Evolutionary conservation across 495 filamentous ascomycete genomes (phyloP).

Genomic region (Aspergillus avenaceus): DNA sequence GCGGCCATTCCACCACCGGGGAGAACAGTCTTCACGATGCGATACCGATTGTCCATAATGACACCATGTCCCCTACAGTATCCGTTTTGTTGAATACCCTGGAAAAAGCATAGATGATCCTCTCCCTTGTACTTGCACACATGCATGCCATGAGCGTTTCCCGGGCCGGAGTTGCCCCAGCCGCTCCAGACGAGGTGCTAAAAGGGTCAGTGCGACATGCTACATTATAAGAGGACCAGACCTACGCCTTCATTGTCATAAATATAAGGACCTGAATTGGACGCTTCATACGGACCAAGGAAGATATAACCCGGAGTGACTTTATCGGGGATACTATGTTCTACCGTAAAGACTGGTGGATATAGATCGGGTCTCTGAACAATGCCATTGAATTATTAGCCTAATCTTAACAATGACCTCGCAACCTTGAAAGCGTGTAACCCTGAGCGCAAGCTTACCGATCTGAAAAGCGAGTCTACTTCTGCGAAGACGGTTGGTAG

Average conservation of each 20-base stretch:
- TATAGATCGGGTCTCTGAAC: constrained; percentile 41
- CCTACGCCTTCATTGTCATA: constrained; percentile 43
- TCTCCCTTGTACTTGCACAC: constrained; percentile 44
- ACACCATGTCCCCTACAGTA: constrained; percentile 51
- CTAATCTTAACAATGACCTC: not conserved
- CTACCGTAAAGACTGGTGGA: constrained; percentile 29
- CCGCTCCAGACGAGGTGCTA: constrained; percentile 47
- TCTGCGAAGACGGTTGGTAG: constrained; percentile 7
- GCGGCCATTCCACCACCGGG: constrained; percentile 44
- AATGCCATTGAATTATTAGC: constrained; percentile 7
- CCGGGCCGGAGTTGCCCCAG: constrained; percentile 38
- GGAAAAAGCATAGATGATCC: constrained; percentile 51
- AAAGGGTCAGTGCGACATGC: not conserved
- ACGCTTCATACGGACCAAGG: constrained; percentile 36
- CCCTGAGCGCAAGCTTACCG: constrained; percentile 6
- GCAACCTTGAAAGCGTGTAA: too few relatives aligned
- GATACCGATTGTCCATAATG: constrained; percentile 49
- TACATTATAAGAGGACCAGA: not conserved
- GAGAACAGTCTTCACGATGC: constrained; percentile 42
- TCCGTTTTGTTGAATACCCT: constrained; percentile 50
- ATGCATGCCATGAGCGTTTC: constrained; percentile 40
- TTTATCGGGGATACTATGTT: constrained; percentile 23
- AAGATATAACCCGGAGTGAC: constrained; percentile 42
- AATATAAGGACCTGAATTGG: constrained; percentile 43
- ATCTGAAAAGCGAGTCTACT: constrained; percentile 15